Evolutionary conservation across 2,329 filamentous ascomycete genomes (phyloP).

Genomic region (Fusarium luffae): DNA sequence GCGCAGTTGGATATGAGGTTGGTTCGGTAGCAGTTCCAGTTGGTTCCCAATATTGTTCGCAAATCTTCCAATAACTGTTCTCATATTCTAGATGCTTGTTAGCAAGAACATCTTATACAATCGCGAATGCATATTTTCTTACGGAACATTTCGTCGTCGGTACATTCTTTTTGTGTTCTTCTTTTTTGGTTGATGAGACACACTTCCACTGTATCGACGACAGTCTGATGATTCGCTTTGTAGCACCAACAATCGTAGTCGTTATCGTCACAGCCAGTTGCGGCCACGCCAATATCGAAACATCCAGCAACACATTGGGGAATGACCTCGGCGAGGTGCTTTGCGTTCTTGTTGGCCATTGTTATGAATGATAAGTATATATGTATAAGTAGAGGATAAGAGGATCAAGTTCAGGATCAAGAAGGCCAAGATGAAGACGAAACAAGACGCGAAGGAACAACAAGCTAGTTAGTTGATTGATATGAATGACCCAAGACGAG

Average conservation of each 20-base stretch:
- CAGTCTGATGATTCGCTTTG: slow-evolving; percentile 38
- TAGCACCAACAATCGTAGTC: slow-evolving; percentile 46
- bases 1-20: slow-evolving; percentile 17
- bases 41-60: slow-evolving; percentile 43
- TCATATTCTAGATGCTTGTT: slow-evolving; percentile 36
- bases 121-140: not conserved
- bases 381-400: not conserved
- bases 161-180: slow-evolving; percentile 30
- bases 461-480: not conserved
- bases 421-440: not conserved
- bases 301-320: slow-evolving; percentile 37
- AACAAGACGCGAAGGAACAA: not conserved
- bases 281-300: slow-evolving; percentile 40
- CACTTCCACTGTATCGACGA: slow-evolving; percentile 40
- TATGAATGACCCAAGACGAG: not conserved
- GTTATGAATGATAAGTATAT: not conserved
- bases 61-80: slow-evolving; percentile 46
- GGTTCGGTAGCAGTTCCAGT: slow-evolving; percentile 42
- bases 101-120: not conserved
- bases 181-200: slow-evolving; percentile 37
- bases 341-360: slow-evolving; percentile 41
- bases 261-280: slow-evolving; percentile 35
- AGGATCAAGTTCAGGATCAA: not conserved
- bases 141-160: slow-evolving; percentile 40
- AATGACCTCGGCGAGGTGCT: slow-evolving; percentile 31